phyloP scores from a whole-genome alignment of 2,329 filamentous ascomycete species.

The Aspergillus fijiensis region DNA sequence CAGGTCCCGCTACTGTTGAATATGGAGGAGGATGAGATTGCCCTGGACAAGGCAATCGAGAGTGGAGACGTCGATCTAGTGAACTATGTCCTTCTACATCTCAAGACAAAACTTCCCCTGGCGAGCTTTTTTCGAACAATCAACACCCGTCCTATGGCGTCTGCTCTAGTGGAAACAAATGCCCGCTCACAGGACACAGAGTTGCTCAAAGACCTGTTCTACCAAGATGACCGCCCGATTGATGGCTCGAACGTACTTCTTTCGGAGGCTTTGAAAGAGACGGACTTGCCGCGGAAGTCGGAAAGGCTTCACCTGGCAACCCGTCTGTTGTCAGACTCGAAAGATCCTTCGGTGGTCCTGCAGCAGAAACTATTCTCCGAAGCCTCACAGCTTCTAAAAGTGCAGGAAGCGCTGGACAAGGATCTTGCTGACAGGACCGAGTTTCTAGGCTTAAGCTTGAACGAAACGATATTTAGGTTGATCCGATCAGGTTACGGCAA shows the following conservation, averaged over 20 bases:
- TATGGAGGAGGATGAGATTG: conserved; percentile 95
- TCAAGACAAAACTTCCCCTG: conserved; percentile 87
- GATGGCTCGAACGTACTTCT: conserved; percentile 88
- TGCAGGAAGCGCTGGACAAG: conserved; percentile 82
- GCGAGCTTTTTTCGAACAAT: conserved; percentile 91
- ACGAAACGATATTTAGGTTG: conserved; percentile 89
- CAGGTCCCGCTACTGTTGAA: conserved; percentile 89
- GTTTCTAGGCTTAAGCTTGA: conserved; percentile 81
- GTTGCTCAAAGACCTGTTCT: conserved; percentile 91
- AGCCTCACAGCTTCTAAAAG: conserved; percentile 72
- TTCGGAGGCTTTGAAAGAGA: conserved; percentile 74
- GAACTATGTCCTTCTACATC: conserved; percentile 80
- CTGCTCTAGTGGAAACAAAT: conserved; percentile 82
- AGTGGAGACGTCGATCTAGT: conserved; percentile 92
- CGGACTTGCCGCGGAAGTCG: conserved; percentile 65
- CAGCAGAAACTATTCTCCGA: conserved; percentile 78
- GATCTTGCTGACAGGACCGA: conserved; percentile 65
- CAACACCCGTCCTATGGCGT: conserved; percentile 79
- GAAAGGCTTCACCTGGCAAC: conserved; percentile 88
- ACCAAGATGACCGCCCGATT: conserved; percentile 87
- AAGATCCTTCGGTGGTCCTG: conserved; percentile 65
- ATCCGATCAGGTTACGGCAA: conserved; percentile 79
- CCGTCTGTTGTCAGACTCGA: conserved; percentile 79
- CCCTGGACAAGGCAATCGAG: conserved; percentile 93
- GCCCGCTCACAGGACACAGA: conserved; percentile 76